Percentiles rank a stretch among this genome's conserved stretches.
Conservation (phyloP, 306 rosid species). For the Ormosia semicastrata region DNA sequence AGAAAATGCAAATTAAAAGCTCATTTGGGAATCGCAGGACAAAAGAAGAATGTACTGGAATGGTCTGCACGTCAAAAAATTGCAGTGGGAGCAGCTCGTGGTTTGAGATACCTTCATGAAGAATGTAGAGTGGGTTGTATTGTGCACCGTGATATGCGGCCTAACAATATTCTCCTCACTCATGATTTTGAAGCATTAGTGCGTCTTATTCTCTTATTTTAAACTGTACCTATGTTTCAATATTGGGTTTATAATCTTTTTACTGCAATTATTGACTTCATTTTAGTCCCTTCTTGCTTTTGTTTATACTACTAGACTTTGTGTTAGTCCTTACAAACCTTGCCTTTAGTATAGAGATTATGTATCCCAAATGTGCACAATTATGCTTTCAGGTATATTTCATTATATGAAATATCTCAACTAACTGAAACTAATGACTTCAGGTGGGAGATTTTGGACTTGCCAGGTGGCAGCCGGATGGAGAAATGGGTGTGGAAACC, state of each 20-base stretch:
- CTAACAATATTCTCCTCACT: slow-evolving; percentile 74
- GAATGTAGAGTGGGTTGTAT: slow-evolving; percentile 85
- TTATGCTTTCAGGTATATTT: neutral
- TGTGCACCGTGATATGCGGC: slow-evolving; percentile 72
- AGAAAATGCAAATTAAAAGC: no score
- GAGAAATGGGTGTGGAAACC: slow-evolving; percentile 65
- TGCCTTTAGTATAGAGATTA: neutral
- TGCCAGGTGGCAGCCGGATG: slow-evolving; percentile 82
- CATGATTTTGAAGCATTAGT: slow-evolving; percentile 81
- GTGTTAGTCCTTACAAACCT: neutral
- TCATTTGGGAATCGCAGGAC: slow-evolving; percentile 39
- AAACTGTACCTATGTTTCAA: neutral
- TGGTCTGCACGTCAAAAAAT: slow-evolving; percentile 66
- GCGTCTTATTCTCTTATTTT: slow-evolving; percentile 20
- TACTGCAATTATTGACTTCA: neutral
- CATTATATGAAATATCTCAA: neutral
- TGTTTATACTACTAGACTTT: neutral
- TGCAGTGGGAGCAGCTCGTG: slow-evolving; percentile 80
- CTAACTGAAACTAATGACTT: slow-evolving; percentile 5
- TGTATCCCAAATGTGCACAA: neutral
- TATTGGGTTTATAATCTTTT: neutral
- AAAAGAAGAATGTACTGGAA: slow-evolving; percentile 34
- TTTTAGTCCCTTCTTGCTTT: neutral
- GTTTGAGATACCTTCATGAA: slow-evolving; percentile 80
- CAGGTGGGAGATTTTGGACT: slow-evolving; percentile 86